Evolutionary conservation across 345 rosid species (phyloP).

Genomic region (Hevea brasiliensis): DNA sequence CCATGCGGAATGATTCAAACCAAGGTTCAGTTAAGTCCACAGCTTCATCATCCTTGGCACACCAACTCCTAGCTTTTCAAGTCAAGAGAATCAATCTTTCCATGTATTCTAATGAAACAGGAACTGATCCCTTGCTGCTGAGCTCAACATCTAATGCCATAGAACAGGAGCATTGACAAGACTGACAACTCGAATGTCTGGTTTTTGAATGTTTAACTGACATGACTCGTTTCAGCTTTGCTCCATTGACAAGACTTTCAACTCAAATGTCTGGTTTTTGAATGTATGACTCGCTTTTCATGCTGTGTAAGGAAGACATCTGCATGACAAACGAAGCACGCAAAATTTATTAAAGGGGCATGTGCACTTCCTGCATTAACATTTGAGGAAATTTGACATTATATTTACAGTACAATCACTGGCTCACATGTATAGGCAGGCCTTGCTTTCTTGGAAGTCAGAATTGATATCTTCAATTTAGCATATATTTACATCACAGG

Average conservation of each 20-base stretch:
- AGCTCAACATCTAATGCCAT: too few relatives aligned
- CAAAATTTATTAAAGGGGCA: not conserved
- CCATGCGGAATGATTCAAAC: too few relatives aligned
- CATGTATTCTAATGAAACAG: constrained; percentile 37
- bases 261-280: constrained; percentile 24
- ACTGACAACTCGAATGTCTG: too few relatives aligned
- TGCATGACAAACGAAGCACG: constrained; percentile 21
- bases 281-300: constrained; percentile 28
- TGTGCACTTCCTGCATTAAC: not conserved
- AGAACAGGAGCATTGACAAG: too few relatives aligned
- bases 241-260: constrained; percentile 30
- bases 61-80: constrained; percentile 51
- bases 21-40: constrained; percentile 91
- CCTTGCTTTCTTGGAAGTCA: not conserved
- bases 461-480: not conserved
- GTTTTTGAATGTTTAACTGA: too few relatives aligned
- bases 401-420: not conserved
- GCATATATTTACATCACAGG: not conserved
- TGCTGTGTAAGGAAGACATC: constrained; percentile 37
- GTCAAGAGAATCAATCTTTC: constrained; percentile 46
- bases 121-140: too few relatives aligned
- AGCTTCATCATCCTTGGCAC: constrained; percentile 56
- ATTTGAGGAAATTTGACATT: constrained; percentile 4
- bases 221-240: too few relatives aligned
- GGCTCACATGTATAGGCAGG: not conserved